A percentile compares a stretch with the other conserved stretches of the same genome.
Conservation (phyloP, 768 basidiomycete species). For the Calvatia gigantea region DNA sequence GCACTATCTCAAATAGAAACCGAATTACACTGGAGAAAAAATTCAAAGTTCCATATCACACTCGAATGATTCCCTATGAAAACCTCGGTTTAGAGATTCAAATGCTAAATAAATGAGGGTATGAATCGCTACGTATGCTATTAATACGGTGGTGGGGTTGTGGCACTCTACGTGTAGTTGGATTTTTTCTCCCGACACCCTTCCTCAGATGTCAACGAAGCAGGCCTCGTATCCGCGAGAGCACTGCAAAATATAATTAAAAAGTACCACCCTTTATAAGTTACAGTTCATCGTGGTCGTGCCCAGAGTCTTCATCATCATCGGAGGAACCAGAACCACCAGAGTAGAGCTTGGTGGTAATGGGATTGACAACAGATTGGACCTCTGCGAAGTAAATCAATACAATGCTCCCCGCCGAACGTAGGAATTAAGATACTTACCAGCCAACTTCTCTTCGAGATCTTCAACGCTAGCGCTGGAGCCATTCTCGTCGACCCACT, state of each 20-base stretch:
- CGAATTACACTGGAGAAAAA: too few relatives aligned
- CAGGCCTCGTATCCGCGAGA: slow-evolving; percentile 10
- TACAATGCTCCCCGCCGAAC: background rate
- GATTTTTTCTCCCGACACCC: too few relatives aligned
- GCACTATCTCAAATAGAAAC: too few relatives aligned
- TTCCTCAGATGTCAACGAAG: slow-evolving; percentile 8
- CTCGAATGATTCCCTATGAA: too few relatives aligned
- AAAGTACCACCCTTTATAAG: too few relatives aligned
- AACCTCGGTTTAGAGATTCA: too few relatives aligned
- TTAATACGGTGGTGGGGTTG: too few relatives aligned
- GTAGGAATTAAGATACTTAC: slow-evolving; percentile 24
- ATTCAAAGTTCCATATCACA: too few relatives aligned
- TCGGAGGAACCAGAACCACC: slow-evolving; percentile 30
- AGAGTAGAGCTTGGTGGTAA: slow-evolving; percentile 78
- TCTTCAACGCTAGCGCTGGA: slow-evolving; percentile 77
- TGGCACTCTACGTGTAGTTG: too few relatives aligned
- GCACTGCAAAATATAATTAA: slow-evolving; percentile 4
- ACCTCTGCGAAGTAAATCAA: slow-evolving; percentile 39
- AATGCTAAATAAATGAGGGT: too few relatives aligned
- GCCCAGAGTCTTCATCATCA: slow-evolving; percentile 37
- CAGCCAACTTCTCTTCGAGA: slow-evolving; percentile 84
- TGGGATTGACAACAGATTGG: slow-evolving; percentile 74
- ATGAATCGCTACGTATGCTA: too few relatives aligned
- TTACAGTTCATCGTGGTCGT: slow-evolving; percentile 49
- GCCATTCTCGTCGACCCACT: slow-evolving; percentile 90